phyloP scores from a whole-genome alignment of 31 red algal genomes.

The Endocladia muricata region DNA sequence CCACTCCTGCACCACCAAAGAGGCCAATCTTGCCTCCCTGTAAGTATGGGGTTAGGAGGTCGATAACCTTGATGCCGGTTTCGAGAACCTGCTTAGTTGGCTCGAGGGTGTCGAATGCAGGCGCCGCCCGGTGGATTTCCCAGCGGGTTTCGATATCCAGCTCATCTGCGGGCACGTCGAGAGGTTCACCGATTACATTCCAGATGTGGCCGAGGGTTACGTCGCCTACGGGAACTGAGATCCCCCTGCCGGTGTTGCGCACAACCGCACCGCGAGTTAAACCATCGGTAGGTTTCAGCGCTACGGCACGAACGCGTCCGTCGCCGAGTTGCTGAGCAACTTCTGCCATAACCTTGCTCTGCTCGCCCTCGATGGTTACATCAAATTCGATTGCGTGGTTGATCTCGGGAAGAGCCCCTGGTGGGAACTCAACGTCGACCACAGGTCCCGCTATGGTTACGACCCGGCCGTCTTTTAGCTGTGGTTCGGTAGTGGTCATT shows the following conservation, averaged over 20 bases:
- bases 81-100: slow-evolving; percentile 83
- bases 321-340: slow-evolving; percentile 99
- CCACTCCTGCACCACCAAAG: slow-evolving; percentile 99
- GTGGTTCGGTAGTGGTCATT: neutral
- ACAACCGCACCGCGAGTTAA: slow-evolving; percentile 91
- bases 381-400: no score
- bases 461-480: neutral
- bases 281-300: slow-evolving; percentile 99
- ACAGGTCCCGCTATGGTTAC: slow-evolving; percentile 4
- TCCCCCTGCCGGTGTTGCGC: slow-evolving; percentile 81
- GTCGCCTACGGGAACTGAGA: slow-evolving; percentile 93
- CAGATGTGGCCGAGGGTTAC: slow-evolving; percentile 97
- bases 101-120: slow-evolving; percentile 88
- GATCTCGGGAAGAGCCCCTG: neutral
- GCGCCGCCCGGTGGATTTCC: slow-evolving; percentile 96
- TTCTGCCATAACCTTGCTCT: no score
- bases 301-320: slow-evolving; percentile 94
- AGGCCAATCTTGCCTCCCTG: slow-evolving; percentile 99
- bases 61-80: slow-evolving; percentile 99
- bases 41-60: slow-evolving; percentile 96
- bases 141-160: no score
- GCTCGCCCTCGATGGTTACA: no score
- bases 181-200: slow-evolving; percentile 99
- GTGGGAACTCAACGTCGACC: slow-evolving; percentile 8
- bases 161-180: slow-evolving; percentile 92